A percentile compares a stretch with the other conserved stretches of the same genome.
Conservation (phyloP, 768 basidiomycete genomes). For the Lepiota venenata region DNA sequence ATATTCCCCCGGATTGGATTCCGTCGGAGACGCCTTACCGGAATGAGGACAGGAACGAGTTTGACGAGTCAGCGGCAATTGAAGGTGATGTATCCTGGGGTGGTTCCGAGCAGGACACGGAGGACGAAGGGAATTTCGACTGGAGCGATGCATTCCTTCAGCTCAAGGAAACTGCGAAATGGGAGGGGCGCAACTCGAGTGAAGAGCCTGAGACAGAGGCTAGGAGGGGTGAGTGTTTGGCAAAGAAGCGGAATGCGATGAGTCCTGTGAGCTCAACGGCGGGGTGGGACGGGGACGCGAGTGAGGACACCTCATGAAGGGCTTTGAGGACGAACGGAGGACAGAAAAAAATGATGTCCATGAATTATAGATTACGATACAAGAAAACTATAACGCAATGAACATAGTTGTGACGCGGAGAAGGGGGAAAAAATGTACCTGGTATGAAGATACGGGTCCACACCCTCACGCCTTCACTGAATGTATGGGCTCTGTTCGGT, state of each 20-base stretch:
- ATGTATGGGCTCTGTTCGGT: slow-evolving; percentile 18
- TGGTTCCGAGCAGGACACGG: slow-evolving; percentile 34
- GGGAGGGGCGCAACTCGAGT: slow-evolving; percentile 13
- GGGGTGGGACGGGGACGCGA: slow-evolving; percentile 46
- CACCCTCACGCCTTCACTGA: slow-evolving; percentile 13
- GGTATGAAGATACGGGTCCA: slow-evolving; percentile 27
- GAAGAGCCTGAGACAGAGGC: slow-evolving; percentile 13
- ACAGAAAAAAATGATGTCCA: slow-evolving; percentile 16
- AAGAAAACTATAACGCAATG: slow-evolving; percentile 22
- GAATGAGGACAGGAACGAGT: slow-evolving; percentile 19
- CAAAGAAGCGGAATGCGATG: slow-evolving; percentile 1
- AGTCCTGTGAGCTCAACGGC: slow-evolving; percentile 21
- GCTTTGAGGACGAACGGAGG: neutral
- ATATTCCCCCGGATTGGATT: slow-evolving; percentile 42
- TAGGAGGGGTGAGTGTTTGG: slow-evolving; percentile 1
- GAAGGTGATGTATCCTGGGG: slow-evolving; percentile 42
- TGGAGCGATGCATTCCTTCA: slow-evolving; percentile 17
- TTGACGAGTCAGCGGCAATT: slow-evolving; percentile 31
- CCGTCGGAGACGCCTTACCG: slow-evolving; percentile 34
- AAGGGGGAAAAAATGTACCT: slow-evolving; percentile 18
- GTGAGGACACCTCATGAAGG: slow-evolving; percentile 25
- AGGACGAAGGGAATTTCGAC: slow-evolving; percentile 21
- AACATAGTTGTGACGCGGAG: neutral
- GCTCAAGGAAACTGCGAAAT: slow-evolving; percentile 9
- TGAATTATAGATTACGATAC: slow-evolving; percentile 25